A percentile compares a stretch with the other conserved stretches of the same genome.
phyloP scores from a whole-genome alignment of 257 asterid species.

The Primulina huaijiensis region DNA sequence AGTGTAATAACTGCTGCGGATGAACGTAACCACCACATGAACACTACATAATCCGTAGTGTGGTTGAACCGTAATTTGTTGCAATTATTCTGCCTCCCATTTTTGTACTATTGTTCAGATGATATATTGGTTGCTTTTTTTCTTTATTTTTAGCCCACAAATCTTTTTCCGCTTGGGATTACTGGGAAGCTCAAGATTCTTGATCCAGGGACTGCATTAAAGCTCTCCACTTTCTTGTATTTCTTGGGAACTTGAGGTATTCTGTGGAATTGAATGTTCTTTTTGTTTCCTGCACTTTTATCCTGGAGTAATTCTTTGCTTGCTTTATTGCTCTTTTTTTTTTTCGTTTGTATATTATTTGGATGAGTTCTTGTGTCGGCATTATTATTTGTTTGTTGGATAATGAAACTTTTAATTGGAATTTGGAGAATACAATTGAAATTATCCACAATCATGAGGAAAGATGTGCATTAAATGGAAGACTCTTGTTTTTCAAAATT shows the following conservation, averaged over 20 bases:
- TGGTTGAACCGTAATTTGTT: conserved; percentile 35
- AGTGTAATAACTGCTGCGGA: not conserved
- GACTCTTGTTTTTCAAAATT: no score
- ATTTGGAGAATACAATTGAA: not conserved
- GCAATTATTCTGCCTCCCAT: conserved; percentile 6
- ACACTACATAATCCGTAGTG: conserved; percentile 9
- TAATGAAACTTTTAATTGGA: not conserved
- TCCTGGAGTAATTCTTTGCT: not conserved
- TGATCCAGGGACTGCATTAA: conserved; percentile 24
- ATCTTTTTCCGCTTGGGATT: conserved; percentile 25
- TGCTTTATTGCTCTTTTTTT: not conserved
- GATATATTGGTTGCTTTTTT: not conserved
- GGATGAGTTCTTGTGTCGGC: no score
- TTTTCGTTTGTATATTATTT: not conserved
- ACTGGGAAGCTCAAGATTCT: conserved; percentile 31
- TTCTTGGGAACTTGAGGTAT: conserved; percentile 24
- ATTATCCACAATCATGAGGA: not conserved
- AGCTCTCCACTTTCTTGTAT: conserved; percentile 21
- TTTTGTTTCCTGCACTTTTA: conserved; percentile 10
- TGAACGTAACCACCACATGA: not conserved
- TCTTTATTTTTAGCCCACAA: conserved; percentile 24
- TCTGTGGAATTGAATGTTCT: conserved; percentile 24
- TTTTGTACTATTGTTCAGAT: conserved; percentile 28
- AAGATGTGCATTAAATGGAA: not conserved
- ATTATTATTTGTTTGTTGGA: no score